These are phyloP conservation scores for Wallacemonas sp. DNA, from an alignment of 208 protist species.

Conservation along the genomic window DNA sequence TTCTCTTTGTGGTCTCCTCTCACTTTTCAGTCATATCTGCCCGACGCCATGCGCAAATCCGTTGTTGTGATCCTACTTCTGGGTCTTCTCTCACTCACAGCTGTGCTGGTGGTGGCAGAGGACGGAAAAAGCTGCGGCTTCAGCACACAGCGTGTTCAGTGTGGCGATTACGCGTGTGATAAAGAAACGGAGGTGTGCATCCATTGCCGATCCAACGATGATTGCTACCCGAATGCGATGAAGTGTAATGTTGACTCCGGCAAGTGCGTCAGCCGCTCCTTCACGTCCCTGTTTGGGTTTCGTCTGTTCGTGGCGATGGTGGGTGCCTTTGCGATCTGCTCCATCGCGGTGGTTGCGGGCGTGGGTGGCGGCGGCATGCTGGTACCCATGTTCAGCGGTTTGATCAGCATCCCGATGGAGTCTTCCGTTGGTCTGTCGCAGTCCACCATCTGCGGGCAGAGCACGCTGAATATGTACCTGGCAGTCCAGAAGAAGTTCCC, in stretches of 20 bases:
- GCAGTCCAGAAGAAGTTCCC: slow-evolving; percentile 57
- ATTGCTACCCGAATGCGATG: slow-evolving; percentile 75
- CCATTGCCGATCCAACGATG: slow-evolving; percentile 33
- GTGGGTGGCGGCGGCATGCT: slow-evolving; percentile 87
- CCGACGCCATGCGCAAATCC: slow-evolving; percentile 1
- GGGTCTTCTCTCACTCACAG: background rate
- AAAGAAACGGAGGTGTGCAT: slow-evolving; percentile 36
- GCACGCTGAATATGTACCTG: slow-evolving; percentile 75
- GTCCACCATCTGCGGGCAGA: slow-evolving; percentile 83
- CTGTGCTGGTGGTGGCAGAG: slow-evolving; percentile 7
- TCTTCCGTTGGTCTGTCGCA: slow-evolving; percentile 77
- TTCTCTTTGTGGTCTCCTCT: too few relatives aligned
- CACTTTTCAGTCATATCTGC: background rate
- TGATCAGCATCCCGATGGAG: slow-evolving; percentile 61
- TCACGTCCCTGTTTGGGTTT: slow-evolving; percentile 31
- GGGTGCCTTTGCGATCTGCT: slow-evolving; percentile 49
- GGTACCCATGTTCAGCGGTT: slow-evolving; percentile 68
- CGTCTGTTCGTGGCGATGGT: slow-evolving; percentile 48
- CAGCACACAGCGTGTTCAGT: slow-evolving; percentile 67
- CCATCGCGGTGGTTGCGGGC: slow-evolving; percentile 75
- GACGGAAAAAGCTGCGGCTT: slow-evolving; percentile 35
- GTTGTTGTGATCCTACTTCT: slow-evolving; percentile 11
- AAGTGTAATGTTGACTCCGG: slow-evolving; percentile 32
- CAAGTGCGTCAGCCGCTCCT: slow-evolving; percentile 45
- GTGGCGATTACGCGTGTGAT: slow-evolving; percentile 60